These are phyloP conservation scores for Exidia glandulosa DNA, from an alignment of 768 basidiomycete genomes.

Conservation along the genomic window DNA sequence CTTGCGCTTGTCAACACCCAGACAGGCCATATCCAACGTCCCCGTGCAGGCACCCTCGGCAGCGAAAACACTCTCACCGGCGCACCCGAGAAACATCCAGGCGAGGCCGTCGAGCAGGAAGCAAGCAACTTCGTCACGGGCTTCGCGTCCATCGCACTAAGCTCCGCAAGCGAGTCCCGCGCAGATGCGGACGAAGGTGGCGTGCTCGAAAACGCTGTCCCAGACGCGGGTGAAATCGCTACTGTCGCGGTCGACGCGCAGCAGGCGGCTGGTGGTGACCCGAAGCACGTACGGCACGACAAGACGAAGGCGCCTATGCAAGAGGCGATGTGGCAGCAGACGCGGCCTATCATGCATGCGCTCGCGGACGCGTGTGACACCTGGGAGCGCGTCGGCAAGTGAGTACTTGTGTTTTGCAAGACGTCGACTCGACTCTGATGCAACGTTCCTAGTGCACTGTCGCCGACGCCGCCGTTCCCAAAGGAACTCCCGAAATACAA, in stretches of 20 bases:
- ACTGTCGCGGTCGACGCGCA: constrained; percentile 18
- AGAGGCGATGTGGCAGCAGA: constrained; percentile 22
- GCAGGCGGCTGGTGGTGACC: constrained; percentile 14
- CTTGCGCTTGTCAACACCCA: constrained; percentile 20
- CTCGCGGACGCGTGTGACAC: constrained; percentile 25
- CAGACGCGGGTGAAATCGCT: constrained; percentile 20
- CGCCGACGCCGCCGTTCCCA: constrained; percentile 27
- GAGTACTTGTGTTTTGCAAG: background rate
- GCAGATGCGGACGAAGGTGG: background rate
- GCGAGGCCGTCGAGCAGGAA: constrained; percentile 30
- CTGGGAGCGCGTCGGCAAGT: constrained; percentile 27
- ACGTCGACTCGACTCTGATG: background rate
- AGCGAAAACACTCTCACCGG: constrained; percentile 23
- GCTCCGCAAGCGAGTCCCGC: constrained; percentile 19
- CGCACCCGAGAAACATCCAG: constrained; percentile 24
- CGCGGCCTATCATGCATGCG: constrained; percentile 23
- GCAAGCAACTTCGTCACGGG: constrained; percentile 24
- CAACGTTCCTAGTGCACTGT: constrained; percentile 20
- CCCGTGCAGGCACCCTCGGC: constrained; percentile 21
- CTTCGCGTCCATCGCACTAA: constrained; percentile 20
- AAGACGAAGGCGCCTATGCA: constrained; percentile 22
- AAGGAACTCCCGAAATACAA: constrained; percentile 16
- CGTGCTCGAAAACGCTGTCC: constrained; percentile 14
- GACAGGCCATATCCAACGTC: constrained; percentile 23
- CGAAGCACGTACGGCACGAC: constrained; percentile 12